These are phyloP conservation scores for Leccinum rimulosum DNA, from an alignment of 768 basidiomycete species.

Conservation along the genomic window DNA sequence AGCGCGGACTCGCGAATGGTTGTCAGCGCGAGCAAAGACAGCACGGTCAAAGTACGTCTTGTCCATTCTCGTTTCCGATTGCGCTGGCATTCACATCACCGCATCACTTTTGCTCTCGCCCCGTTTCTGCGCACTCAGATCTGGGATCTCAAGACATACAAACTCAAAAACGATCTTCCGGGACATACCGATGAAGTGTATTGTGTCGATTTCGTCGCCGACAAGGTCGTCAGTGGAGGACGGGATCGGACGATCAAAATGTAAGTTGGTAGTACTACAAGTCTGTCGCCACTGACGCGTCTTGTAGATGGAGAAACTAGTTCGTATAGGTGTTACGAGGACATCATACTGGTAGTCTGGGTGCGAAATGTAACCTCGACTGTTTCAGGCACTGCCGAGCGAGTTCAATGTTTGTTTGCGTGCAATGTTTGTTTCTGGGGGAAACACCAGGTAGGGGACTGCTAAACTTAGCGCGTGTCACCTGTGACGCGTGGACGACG, in stretches of 20 bases:
- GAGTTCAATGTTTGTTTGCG: background rate
- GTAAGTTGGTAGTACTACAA: constrained; percentile 45
- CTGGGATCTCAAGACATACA: constrained; percentile 96
- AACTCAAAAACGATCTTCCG: constrained; percentile 90
- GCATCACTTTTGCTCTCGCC: too few relatives aligned
- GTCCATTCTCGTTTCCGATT: too few relatives aligned
- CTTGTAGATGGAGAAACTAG: constrained; percentile 32
- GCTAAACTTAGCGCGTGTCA: background rate
- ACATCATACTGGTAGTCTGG: background rate
- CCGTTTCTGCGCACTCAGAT: constrained; percentile 42
- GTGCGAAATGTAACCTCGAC: background rate
- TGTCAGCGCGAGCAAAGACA: constrained; percentile 94
- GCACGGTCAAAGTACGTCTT: constrained; percentile 80
- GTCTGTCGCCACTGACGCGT: background rate
- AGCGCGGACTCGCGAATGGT: constrained; percentile 90
- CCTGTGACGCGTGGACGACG: background rate
- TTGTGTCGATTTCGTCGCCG: constrained; percentile 98
- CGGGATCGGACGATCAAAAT: constrained; percentile 90
- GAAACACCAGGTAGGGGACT: background rate
- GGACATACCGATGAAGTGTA: constrained; percentile 98
- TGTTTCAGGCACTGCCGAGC: background rate
- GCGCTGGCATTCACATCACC: background rate
- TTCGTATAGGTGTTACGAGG: background rate
- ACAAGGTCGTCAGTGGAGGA: constrained; percentile 99
- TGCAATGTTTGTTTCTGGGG: background rate